These are phyloP conservation scores for Paecilomyces niveus DNA, from an alignment of 2,329 filamentous ascomycete genomes.

Conservation along the genomic window DNA sequence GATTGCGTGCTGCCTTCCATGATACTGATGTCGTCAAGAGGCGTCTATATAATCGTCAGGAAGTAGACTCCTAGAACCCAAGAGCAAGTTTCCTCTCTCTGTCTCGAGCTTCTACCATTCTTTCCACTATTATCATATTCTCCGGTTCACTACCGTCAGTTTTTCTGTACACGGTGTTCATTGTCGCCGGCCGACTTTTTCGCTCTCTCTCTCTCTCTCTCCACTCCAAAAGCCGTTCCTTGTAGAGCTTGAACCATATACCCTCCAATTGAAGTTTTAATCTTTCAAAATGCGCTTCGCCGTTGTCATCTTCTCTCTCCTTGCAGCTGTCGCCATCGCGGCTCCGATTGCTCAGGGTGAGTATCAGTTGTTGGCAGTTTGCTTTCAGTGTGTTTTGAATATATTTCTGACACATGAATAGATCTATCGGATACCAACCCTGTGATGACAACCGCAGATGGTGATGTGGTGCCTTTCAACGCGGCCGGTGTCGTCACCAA, in stretches of 20 bases:
- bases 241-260: background rate
- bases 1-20: background rate
- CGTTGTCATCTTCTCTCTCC: slow-evolving; percentile 6
- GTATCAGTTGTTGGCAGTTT: background rate
- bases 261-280: background rate
- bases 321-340: slow-evolving; percentile 9
- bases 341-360: slow-evolving; percentile 8
- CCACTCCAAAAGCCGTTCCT: background rate
- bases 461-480: slow-evolving; percentile 10
- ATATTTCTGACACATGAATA: background rate
- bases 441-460: slow-evolving; percentile 7
- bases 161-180: background rate
- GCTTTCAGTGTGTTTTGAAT: background rate
- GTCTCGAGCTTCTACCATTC: background rate
- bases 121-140: background rate
- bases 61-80: background rate
- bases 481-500: slow-evolving; percentile 6
- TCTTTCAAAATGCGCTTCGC: slow-evolving; percentile 9
- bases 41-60: background rate
- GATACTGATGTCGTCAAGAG: background rate
- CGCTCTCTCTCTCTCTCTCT: background rate
- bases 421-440: slow-evolving; percentile 8
- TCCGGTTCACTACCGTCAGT: background rate
- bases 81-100: background rate
- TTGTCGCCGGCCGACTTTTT: slow-evolving; percentile 9